Base-by-base conservation (phyloP, 805 yeast species). In the Candida patagonica region DNA sequence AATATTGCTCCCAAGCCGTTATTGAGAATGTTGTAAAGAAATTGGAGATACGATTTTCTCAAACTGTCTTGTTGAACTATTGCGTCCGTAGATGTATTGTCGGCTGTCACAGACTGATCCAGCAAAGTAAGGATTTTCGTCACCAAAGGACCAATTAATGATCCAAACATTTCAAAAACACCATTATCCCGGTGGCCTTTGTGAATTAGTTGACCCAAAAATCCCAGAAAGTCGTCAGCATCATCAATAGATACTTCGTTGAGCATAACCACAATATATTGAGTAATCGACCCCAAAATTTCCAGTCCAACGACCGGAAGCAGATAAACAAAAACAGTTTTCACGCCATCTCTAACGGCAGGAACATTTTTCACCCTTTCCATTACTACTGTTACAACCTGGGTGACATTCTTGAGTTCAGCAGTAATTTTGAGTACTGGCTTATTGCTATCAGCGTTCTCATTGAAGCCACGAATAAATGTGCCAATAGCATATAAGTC, bases 401-500 rank as follows among this genome's bases (percentile, higher is more conserved):
- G 86, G 0, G 95, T 79, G 5, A 85, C 80, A 48, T 76, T 75
- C 40, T 72, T 66, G 51, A 85, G 72, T 51, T 71, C 76, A 43
- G 63, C 68, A 13, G 41, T 32, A 8, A 41, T 38, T 35, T 38
- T 37, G 67, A 49, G 38, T 54, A 58, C 38, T 59, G 61, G 30
- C 59, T 60, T 29, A 21, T 34, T 34, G 33, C 32, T 13, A 6
- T 30, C 36, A 4, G 30, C 6, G 15, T 37, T 27, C 13, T 37
- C 32, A 20, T 26, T 37, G 52, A 82, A 76, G 4, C 97, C 97
- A 56, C 92, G 75, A 3, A 87, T 80, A 53, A 88, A 71, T 0
- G 96, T 85, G 33, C 96, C 96, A 33, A 89, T 74, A 0, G 96
- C 88, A 76, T 85, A 75, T 36, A 92, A 62, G 25, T 79, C 71